Evolutionary conservation across 371 early-diverging fungal genomes (phyloP).

Genomic region (Sporodiniella umbellata): DNA sequence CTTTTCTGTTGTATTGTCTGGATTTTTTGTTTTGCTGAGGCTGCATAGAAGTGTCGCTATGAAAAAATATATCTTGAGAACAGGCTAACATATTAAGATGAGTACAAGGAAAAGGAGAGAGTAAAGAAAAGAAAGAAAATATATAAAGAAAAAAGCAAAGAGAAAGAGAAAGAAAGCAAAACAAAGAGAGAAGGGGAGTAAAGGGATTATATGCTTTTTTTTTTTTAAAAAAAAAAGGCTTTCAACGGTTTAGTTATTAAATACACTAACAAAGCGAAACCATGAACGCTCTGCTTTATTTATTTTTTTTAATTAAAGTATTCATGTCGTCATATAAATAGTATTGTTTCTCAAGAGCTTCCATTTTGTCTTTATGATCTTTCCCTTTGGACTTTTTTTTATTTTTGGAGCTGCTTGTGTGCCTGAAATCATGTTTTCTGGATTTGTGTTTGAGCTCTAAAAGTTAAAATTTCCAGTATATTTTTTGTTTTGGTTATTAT

Average conservation of each 20-base stretch:
- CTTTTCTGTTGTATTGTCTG: conserved; percentile 18
- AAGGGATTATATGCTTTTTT: background rate
- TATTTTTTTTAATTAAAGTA: conserved; percentile 2
- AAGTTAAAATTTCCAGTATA: background rate
- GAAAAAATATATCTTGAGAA: conserved; percentile 27
- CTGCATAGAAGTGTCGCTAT: conserved; percentile 11
- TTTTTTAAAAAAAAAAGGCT: too few relatives aligned
- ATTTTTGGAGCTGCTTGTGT: background rate
- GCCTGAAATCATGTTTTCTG: background rate
- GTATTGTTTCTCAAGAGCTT: too few relatives aligned
- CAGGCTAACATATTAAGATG: conserved; percentile 29
- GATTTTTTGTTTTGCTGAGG: conserved; percentile 12
- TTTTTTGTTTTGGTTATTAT: too few relatives aligned
- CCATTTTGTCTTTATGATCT: too few relatives aligned
- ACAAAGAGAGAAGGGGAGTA: conserved; percentile 6
- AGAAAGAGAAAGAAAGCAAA: conserved; percentile 8
- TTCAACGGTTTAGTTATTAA: background rate
- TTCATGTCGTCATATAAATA: background rate
- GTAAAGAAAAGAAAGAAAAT: background rate
- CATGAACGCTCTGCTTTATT: background rate
- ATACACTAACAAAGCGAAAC: background rate
- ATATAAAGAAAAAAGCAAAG: conserved; percentile 1
- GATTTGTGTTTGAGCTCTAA: background rate
- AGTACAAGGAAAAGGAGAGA: background rate
- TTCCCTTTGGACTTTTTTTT: background rate